Evolutionary conservation across 2,329 filamentous ascomycete genomes (phyloP).

Genomic region (Nemania diffusa): DNA sequence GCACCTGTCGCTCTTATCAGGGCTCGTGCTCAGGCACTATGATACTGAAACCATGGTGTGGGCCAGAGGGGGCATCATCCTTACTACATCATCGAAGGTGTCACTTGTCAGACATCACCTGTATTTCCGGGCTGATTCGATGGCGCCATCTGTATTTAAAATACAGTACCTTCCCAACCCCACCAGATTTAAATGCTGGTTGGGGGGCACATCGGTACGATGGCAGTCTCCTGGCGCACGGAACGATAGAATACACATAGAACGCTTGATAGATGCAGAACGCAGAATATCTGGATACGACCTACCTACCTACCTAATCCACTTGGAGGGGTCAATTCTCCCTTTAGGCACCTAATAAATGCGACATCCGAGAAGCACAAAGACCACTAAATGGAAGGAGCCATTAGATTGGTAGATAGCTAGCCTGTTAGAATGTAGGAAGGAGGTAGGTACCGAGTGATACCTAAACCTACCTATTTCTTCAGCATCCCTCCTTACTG

Average conservation of each 20-base stretch:
- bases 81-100: background rate
- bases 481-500: too few species aligned
- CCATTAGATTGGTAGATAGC: background rate
- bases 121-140: constrained; percentile 28
- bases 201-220: too few species aligned
- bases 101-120: constrained; percentile 22
- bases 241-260: background rate
- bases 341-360: background rate
- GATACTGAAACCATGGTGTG: background rate
- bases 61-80: background rate
- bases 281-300: too few species aligned
- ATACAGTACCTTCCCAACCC: background rate
- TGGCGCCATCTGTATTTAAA: constrained; percentile 24
- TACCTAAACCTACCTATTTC: too few species aligned
- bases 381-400: background rate
- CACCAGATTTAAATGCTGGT: background rate
- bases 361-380: background rate
- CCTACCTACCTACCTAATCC: background rate
- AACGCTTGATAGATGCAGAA: background rate
- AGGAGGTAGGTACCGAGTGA: background rate
- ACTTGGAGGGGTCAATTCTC: background rate
- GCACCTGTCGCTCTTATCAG: too few species aligned
- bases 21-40: too few species aligned
- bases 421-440: too few species aligned
- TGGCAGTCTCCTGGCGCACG: background rate